Evolutionary conservation across 1,284 basidiomycete genomes (phyloP).

Genomic region (Trichosporon ovoides): DNA sequence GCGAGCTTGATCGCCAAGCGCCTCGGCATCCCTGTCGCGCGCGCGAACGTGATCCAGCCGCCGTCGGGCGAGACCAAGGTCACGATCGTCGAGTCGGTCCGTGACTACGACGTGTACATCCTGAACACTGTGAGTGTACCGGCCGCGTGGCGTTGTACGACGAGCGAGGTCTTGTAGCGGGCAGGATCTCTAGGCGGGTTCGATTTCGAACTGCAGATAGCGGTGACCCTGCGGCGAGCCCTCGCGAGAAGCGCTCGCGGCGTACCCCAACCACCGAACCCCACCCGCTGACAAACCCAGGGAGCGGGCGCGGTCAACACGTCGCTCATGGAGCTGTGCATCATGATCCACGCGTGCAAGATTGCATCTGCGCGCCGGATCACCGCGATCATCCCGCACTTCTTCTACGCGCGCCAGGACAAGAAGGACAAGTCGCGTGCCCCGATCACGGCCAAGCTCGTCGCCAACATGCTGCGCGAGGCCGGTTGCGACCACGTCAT

Average conservation of each 20-base stretch:
- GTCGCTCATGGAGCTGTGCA: slow-evolving; percentile 90
- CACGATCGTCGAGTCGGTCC: slow-evolving; percentile 88
- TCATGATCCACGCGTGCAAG: slow-evolving; percentile 99
- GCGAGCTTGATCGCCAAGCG: slow-evolving; percentile 89
- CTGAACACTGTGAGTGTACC: slow-evolving; percentile 66
- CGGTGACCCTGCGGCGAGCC: too few species aligned
- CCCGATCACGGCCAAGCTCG: slow-evolving; percentile 96
- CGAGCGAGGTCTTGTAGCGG: too few species aligned
- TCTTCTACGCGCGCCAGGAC: slow-evolving; percentile 94
- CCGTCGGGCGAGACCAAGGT: slow-evolving; percentile 90
- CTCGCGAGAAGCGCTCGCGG: not conserved
- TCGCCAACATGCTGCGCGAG: slow-evolving; percentile 98
- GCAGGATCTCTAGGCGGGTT: too few species aligned
- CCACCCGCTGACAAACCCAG: slow-evolving; percentile 19
- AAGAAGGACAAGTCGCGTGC: slow-evolving; percentile 99
- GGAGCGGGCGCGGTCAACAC: slow-evolving; percentile 62
- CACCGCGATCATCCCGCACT: slow-evolving; percentile 91
- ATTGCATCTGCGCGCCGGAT: slow-evolving; percentile 92
- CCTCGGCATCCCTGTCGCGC: slow-evolving; percentile 75
- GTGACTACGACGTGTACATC: slow-evolving; percentile 98
- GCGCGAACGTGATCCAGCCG: slow-evolving; percentile 78
- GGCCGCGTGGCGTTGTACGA: slow-evolving; percentile 13
- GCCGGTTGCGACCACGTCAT: slow-evolving; percentile 98
- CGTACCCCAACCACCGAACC: not conserved
- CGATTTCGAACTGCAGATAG: too few species aligned